Evolutionary conservation across 2,329 filamentous ascomycete species (phyloP), one percentile per base, ranked within the genome.

Genomic region (Basipetospora sp.): DNA sequence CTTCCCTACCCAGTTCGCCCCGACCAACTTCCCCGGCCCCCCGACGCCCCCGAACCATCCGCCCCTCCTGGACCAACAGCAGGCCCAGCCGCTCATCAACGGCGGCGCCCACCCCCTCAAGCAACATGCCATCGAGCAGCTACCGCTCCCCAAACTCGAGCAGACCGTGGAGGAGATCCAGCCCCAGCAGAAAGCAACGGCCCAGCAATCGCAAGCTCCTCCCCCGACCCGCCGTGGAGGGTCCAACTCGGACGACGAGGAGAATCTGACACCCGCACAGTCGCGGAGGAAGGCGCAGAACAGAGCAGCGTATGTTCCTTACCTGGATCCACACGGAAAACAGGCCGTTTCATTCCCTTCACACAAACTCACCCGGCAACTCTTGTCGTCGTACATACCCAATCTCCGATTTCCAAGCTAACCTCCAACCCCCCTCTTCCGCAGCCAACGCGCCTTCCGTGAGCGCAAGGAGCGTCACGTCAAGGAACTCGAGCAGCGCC

Each of bases 391-490:
- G 22, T 6, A 25, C 22, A 25, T 6, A 25, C 6, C 22, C 22
- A 11, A 25, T 11, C 22, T 6, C 22, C 6, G 6, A 6, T 6
- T 11, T 25, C 6, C 6, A 11, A 25, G 11, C 22, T 25, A 25
- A 25, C 22, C 6, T 25, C 11, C 11, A 6, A 6, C 11, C 22
- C 11, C 22, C 22, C 22, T 25, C 22, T 25, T 25, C 30, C 20
- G 3, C 16, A 94, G 88, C 34, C 90, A 96, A 68, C 80, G 88
- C 49, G 88, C 90, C 22, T 96, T 96, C 57, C 84, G 88, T 43
- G 88, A 96, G 59, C 80, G 88, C 48, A 96, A 96, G 58, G 88
- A 96, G 56, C 80, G 78, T 41, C 87, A 93, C 52, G 86, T 96
- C 44, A 87, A 87, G 55, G 86, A 96, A 43, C 77, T 96, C 17